Percentiles rank a stretch among this genome's conserved stretches.
Evolutionary conservation across 495 filamentous ascomycete species (phyloP).

Genomic region (Aspergillus funiculosus): DNA sequence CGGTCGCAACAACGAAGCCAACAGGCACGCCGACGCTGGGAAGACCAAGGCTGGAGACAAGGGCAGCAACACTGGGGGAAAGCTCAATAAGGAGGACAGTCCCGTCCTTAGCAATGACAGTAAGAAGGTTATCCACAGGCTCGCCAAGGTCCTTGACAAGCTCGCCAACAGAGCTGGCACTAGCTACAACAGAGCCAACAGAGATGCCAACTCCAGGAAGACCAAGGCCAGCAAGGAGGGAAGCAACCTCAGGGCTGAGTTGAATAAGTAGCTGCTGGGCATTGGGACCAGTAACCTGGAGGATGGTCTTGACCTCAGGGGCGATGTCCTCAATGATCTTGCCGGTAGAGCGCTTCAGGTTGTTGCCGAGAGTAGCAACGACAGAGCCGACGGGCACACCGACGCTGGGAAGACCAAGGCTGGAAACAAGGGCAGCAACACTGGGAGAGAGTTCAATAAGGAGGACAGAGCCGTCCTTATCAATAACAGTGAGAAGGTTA

Average conservation of each 20-base stretch:
- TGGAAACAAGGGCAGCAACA: slow-evolving; percentile 30
- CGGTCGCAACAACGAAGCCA: slow-evolving; percentile 24
- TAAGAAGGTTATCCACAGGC: slow-evolving; percentile 30
- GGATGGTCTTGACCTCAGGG: slow-evolving; percentile 15
- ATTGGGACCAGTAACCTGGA: slow-evolving; percentile 30
- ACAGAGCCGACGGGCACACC: slow-evolving; percentile 31
- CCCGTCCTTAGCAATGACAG: slow-evolving; percentile 30
- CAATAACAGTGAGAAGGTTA: slow-evolving; percentile 31
- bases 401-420: slow-evolving; percentile 34
- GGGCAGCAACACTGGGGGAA: slow-evolving; percentile 28
- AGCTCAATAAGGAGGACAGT: slow-evolving; percentile 35
- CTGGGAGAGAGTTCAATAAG: slow-evolving; percentile 33
- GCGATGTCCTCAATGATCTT: slow-evolving; percentile 2
- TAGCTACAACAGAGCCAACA: slow-evolving; percentile 26
- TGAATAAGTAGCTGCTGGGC: slow-evolving; percentile 31
- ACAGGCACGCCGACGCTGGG: slow-evolving; percentile 27
- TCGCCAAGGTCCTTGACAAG: slow-evolving; percentile 32
- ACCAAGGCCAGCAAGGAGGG: slow-evolving; percentile 31
- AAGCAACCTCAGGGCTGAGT: slow-evolving; percentile 30
- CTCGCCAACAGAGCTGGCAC: slow-evolving; percentile 31
- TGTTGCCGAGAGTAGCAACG: slow-evolving; percentile 31
- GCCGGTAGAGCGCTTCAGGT: slow-evolving; percentile 22
- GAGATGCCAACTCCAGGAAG: slow-evolving; percentile 27
- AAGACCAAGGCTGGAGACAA: slow-evolving; percentile 36
- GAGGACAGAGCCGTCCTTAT: slow-evolving; percentile 29